Base-by-base conservation (phyloP, 306 rosid species). In the Castanopsis chinensis region DNA sequence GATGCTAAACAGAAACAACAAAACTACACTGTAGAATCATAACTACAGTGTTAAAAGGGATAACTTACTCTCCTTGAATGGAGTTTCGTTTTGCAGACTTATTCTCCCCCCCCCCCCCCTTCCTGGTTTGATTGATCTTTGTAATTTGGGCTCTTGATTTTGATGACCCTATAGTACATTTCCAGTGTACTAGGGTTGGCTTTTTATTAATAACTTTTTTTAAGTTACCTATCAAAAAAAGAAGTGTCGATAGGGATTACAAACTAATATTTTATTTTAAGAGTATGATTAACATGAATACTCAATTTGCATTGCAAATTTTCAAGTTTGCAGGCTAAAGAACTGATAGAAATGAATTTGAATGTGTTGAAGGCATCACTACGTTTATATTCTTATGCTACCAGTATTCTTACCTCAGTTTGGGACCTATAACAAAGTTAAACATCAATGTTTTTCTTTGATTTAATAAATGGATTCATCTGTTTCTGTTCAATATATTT, bases 401-500 rank as follows among this genome's bases (percentile, higher is more conserved):
- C 23, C 28, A 19, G 65, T 5, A n/a, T 72, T 65, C 27, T 80
- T 79, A 49, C 19, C 6, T 59, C 11, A 64, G 43, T 30, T 64
- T 64, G 43, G 70, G 21, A 64, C 21, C 70, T 64, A 15, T 64
- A 27, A 33, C 20, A 17, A 17, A 58, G 32, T 75, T 76, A 30
- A 65, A 60, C 73, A 55, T 51, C 65, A 21, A 71, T 37, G 61
- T 60, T 43, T 43, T 81, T 20, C 70, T 63, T 72, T 75, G 83
- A 35, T 57, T 71, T 64, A 52, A 53, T 60, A 20, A 73, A n/a
- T 23, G 65, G 76, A 73, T 19, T 84, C 41, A 27, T 80, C 58
- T 80, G 6, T 81, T 61, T 53, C 65, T 81, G 76, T 70, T 78
- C 30, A 79, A 83, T 76, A 7, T 43, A 82, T 78, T 76, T 80